Conservation (phyloP, 345 rosid species). For the Salix dunnii region DNA sequence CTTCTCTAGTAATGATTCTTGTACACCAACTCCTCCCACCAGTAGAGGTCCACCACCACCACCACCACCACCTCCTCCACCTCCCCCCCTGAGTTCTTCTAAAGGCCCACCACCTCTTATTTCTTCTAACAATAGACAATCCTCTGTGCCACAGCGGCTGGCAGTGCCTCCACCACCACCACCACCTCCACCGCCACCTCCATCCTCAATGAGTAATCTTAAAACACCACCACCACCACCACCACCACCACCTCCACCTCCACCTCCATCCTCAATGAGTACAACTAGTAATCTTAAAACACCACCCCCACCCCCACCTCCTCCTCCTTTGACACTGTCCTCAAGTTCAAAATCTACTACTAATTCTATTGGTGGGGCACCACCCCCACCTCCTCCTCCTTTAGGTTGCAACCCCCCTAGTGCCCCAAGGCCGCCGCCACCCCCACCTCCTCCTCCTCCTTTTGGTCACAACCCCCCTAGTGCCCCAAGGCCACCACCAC, state of each 20-base stretch:
- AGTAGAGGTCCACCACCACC: conserved; percentile 19
- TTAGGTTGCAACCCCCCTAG: conserved; percentile 6
- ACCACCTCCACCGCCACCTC: conserved; percentile 31
- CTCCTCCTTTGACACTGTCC: conserved; percentile 4
- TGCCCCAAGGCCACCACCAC: neutral
- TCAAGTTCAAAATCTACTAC: conserved; percentile 23
- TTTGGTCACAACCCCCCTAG: neutral
- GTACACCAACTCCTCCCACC: neutral
- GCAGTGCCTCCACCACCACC: conserved; percentile 35
- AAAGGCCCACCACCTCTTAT: conserved; percentile 5
- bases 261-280: conserved; percentile 21
- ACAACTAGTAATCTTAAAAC: neutral
- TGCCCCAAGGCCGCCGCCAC: conserved; percentile 35
- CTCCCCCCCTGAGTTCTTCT: conserved; percentile 24
- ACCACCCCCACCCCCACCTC: neutral
- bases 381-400: conserved; percentile 29
- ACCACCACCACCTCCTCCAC: conserved; percentile 31
- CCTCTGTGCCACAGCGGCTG: neutral
- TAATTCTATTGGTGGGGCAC: conserved; percentile 26
- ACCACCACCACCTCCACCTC: conserved; percentile 25
- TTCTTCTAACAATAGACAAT: conserved; percentile 3
- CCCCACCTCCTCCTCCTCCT: conserved; percentile 2
- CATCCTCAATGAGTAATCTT: conserved; percentile 13
- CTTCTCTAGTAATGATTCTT: conserved; percentile 1
- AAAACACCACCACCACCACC: neutral